Conservation (phyloP, 2,329 filamentous ascomycete genomes). For the Anisogramma anomala region DNA sequence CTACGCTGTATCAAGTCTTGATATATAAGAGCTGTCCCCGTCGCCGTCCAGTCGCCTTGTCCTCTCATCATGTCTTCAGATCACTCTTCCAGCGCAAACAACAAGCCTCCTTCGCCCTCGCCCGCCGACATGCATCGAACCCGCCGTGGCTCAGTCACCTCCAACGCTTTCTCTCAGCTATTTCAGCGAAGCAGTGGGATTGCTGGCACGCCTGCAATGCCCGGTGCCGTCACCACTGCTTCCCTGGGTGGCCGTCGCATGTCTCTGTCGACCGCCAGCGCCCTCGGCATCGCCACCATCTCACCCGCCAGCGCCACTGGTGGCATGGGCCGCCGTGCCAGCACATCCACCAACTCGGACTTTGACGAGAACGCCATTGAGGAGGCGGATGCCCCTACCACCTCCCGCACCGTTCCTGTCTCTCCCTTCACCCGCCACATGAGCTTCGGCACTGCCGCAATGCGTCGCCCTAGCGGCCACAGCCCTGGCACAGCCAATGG, state of each 20-base stretch:
- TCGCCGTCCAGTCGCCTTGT: background rate
- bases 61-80: slow-evolving; percentile 21
- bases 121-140: slow-evolving; percentile 25
- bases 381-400: slow-evolving; percentile 48
- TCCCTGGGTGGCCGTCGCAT: slow-evolving; percentile 52
- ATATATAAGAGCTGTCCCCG: slow-evolving; percentile 5
- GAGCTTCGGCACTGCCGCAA: slow-evolving; percentile 68
- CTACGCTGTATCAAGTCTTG: no score
- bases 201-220: slow-evolving; percentile 31
- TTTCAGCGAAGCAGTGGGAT: slow-evolving; percentile 47
- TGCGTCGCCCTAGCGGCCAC: slow-evolving; percentile 45
- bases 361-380: slow-evolving; percentile 65
- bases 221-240: slow-evolving; percentile 30
- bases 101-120: slow-evolving; percentile 20
- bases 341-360: slow-evolving; percentile 56
- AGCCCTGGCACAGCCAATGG: slow-evolving; percentile 49
- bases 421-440: slow-evolving; percentile 74
- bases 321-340: slow-evolving; percentile 47
- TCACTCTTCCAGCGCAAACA: slow-evolving; percentile 18
- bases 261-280: slow-evolving; percentile 50
- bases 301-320: slow-evolving; percentile 47
- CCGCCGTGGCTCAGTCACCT: slow-evolving; percentile 46
- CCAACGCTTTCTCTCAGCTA: slow-evolving; percentile 45
- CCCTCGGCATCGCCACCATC: slow-evolving; percentile 57
- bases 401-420: slow-evolving; percentile 46